These are phyloP conservation scores for Fraxinus ornus DNA, from an alignment of 305 asterid genomes.

Conservation along the genomic window DNA sequence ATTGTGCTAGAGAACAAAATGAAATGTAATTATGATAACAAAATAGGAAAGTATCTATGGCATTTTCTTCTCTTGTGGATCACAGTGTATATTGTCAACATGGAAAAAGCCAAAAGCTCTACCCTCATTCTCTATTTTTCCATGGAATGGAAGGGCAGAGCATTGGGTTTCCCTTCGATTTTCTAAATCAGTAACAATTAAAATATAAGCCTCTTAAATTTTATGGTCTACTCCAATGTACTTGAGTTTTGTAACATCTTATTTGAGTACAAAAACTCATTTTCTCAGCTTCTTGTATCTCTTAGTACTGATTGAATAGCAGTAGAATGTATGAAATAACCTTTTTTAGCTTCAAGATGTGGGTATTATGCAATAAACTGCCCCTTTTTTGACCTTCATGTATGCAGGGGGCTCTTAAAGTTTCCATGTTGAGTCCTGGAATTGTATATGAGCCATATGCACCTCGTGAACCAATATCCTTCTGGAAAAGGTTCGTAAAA, in stretches of 20 bases:
- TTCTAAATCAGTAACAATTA: background rate
- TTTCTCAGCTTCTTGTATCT: background rate
- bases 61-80: background rate
- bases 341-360: constrained; percentile 4
- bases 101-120: background rate
- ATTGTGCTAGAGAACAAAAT: background rate
- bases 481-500: constrained; percentile 65
- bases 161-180: background rate
- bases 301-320: background rate
- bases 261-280: constrained; percentile 5
- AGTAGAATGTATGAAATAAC: background rate
- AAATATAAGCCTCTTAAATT: background rate
- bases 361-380: constrained; percentile 19
- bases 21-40: background rate
- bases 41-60: background rate
- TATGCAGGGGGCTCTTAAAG: constrained; percentile 60
- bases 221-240: background rate
- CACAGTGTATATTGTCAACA: background rate
- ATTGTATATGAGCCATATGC: constrained; percentile 84
- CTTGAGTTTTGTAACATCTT: background rate
- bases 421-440: constrained; percentile 82
- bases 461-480: constrained; percentile 62
- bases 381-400: constrained; percentile 24
- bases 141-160: background rate
- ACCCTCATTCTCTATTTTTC: background rate